Evolutionary conservation across 139 green algal species (phyloP), one percentile per base, ranked within the genome.

Genomic region (Penium margaritaceum): DNA sequence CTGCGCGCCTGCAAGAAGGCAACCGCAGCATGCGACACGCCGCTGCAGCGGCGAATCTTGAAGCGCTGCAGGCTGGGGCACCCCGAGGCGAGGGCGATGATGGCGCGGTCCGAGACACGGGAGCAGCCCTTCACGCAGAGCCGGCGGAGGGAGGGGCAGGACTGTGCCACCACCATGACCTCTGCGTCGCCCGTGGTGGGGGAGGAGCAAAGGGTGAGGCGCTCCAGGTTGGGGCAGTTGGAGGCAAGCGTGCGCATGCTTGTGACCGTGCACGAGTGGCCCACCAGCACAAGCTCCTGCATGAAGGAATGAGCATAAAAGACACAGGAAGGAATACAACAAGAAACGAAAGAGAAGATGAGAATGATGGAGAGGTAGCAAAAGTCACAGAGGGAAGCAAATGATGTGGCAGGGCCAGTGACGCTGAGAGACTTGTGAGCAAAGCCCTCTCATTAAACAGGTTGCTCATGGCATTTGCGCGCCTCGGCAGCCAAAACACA

Each of bases 201-300:
- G 60, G 19, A 63, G 27, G 57, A 38, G 17, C 46, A 70, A 0
- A 76, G 68, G 19, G 68, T 76, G 5, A 76, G 60, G 15, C 68
- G 27, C 68, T 76, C 68, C 68, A 76, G 60, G 14, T 19, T 9
- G 17, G 12, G 38, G 60, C 68, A 69, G 51, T 53, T 43, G 17
- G 27, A 21, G 12, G 68, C 38, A 12, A 76, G 68, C 57, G 34
- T 38, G 30, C 21, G 33, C 17, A 76, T 51, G 60, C 68, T 76
- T 36, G 53, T 33, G 15, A 43, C 51, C 15, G 68, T 76, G 35
- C 33, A 41, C 38, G 68, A 76, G 24, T 62, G 57, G 17, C 53
- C 51, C 55, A 76, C 68, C 27, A 76, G 51, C 21, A 76, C 68
- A 1, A 76, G 51, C 51, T 76, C 68, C 68, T 74, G 68, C 32